Evolutionary conservation across 352 stramenopile genomes (phyloP), one percentile per base, ranked within the genome.

Genomic region (Phytopythium aichiense): DNA sequence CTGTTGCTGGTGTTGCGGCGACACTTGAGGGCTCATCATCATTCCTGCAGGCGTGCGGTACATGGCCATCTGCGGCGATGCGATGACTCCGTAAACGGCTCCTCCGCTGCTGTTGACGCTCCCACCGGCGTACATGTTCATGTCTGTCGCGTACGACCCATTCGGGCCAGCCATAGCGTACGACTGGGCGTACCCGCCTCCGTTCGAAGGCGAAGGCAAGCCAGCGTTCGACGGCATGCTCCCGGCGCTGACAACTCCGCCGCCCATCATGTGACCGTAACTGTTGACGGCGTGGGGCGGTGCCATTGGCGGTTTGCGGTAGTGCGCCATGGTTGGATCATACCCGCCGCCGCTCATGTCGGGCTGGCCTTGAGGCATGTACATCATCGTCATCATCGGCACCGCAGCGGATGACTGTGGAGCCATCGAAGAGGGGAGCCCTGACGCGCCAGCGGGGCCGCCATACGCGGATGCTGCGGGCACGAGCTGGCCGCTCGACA

Each of bases 321-420:
- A 84, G 53, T 84, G 77, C 4, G 55, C 65, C 70, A 77, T 84
- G 3, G 70, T 79, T 20, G 77, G 77, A 61, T 84, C 77, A 60
- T 84, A 87, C 20, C 73, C 67, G 12, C 69, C 67, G 6, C 60
- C 61, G n/a, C 73, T 70, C 70, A 81, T 78, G 30, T 81, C 76
- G 30, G 59, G 65, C 52, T 30, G 45, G 2, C n/a, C 45, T 13
- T 12, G 45, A 31, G 66, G 46, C 31, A 22, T n/a, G 57, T 87
- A 84, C 74, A 87, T 67, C 64, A 79, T 80, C 2, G 64, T 61
- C 42, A 68, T 63, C 58, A 74, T 72, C 9, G 42, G 53, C 56
- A 52, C 58, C 16, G 11, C 31, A 45, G 51, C 35, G 7, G 51
- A 37, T 20, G 51, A 23, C 35, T 57, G 61, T 25, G 40, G 6